phyloP scores from a whole-genome alignment of 805 yeast species.

The Candida vartiovaarae region DNA sequence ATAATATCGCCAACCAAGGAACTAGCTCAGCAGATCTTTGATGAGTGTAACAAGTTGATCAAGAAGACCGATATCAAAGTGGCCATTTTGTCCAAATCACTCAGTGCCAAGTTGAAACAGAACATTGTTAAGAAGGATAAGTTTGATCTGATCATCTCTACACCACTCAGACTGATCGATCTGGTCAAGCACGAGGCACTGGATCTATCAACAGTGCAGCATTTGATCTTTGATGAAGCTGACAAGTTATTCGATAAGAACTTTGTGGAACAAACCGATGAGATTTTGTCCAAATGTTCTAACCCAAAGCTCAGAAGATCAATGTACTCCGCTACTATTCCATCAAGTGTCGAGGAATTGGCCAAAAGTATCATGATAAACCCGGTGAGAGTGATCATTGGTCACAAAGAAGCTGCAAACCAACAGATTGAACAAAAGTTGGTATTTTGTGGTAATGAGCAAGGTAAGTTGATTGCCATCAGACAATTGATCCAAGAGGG shows the following conservation, averaged over 20 bases:
- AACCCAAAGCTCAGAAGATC: constrained; percentile 48
- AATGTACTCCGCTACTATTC: constrained; percentile 92
- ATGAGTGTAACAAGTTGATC: constrained; percentile 54
- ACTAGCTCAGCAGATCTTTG: constrained; percentile 77
- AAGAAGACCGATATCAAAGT: constrained; percentile 39
- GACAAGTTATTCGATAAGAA: constrained; percentile 85
- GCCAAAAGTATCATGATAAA: constrained; percentile 74
- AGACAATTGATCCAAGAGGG: constrained; percentile 82
- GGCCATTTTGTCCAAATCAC: constrained; percentile 63
- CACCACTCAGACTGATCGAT: constrained; percentile 86
- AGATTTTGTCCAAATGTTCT: constrained; percentile 47
- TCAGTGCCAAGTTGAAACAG: constrained; percentile 60
- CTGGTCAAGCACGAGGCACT: constrained; percentile 55
- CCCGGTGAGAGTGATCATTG: constrained; percentile 79
- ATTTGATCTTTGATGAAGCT: constrained; percentile 88
- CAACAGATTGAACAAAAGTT: constrained; percentile 74
- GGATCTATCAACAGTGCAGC: constrained; percentile 59
- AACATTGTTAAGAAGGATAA: constrained; percentile 52
- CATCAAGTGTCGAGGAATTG: constrained; percentile 85
- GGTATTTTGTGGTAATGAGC: constrained; percentile 85
- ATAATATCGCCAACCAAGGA: constrained; percentile 94
- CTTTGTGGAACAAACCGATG: constrained; percentile 87
- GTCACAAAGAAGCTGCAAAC: constrained; percentile 92
- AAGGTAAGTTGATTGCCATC: constrained; percentile 89
- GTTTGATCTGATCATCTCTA: constrained; percentile 75